phyloP scores from a whole-genome alignment of 2,329 filamentous ascomycete genomes.

The Cylindrodendrum hubeiense region DNA sequence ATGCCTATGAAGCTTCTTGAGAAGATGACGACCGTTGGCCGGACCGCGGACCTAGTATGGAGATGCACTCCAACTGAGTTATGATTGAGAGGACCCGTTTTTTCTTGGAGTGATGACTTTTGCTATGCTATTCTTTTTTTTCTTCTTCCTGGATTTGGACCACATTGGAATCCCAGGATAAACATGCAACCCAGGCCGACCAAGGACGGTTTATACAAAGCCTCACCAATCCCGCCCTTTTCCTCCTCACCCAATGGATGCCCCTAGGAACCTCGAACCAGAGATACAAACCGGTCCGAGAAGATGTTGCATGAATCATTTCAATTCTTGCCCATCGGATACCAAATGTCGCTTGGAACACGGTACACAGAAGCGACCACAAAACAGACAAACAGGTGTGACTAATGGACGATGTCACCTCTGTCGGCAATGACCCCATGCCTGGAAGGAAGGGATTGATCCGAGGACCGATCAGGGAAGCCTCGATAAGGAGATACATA shows the following conservation, averaged over 20 bases:
- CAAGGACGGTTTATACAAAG: not conserved
- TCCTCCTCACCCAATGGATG: not conserved
- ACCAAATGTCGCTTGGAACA: not conserved
- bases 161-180: not conserved
- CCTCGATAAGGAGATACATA: too few species aligned
- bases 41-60: not conserved
- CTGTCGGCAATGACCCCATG: not conserved
- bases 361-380: not conserved
- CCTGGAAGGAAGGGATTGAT: not conserved
- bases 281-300: not conserved
- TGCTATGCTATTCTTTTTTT: not conserved
- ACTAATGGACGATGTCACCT: not conserved
- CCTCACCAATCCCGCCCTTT: not conserved
- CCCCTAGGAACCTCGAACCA: not conserved
- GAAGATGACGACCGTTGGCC: not conserved
- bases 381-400: not conserved
- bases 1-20: not conserved
- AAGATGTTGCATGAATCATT: not conserved
- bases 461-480: not conserved
- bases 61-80: not conserved
- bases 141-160: not conserved
- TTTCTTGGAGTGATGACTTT: not conserved
- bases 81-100: not conserved
- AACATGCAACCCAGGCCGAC: not conserved
- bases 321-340: too few species aligned